Base-by-base conservation (phyloP, 2,329 filamentous ascomycete genomes). In the Colletotrichum magnum region DNA sequence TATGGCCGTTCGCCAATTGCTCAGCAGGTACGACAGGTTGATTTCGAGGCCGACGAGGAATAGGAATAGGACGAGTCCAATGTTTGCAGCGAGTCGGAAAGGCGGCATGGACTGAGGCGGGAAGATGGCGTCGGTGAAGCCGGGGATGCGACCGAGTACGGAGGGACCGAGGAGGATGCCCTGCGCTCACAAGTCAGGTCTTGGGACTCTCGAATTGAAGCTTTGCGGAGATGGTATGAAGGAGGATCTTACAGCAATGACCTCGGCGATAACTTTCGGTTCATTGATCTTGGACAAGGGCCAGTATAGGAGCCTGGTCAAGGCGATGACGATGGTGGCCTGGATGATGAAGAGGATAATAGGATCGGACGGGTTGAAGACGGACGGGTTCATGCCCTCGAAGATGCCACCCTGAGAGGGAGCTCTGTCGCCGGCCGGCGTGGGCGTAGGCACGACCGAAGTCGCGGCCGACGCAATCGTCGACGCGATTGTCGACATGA, bases 11-110 rank as follows among this genome's bases (percentile, higher is more conserved):
- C 88, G 89, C 94, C 94, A 97, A 76, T 97, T 97, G 75, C 87
- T 89, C 39, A 90, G 80, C 69, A 97, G 87, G 75, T 94, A 90
- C 43, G 92, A 87, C 51, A 97, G 83, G 76, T 97, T 93, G 56
- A 95, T 94, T 82, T 97, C 94, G 3, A 97, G 85, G 2, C 94
- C 94, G 26, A 97, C 94, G 68, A 97, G 85, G 80, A 97, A 97
- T 41, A 97, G 84, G 78, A 96, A 97, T 6, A 97, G 85, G 13
- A 97, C 88, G 63, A 97, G 84, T 6, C 94, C 94, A 4, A 97
- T 81, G 74, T 96, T 97, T 47, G 94, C 94, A 50, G 94, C 92
- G 61, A 95, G 87, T 74, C 84, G 90, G 60, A 97, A 84, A 58
- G 91, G 89, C 2, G 93, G 90, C 80, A 97, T 93, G 2, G 93